Evolutionary conservation across 2,329 filamentous ascomycete genomes (phyloP).

Genomic region (Lachnellula suecica): DNA sequence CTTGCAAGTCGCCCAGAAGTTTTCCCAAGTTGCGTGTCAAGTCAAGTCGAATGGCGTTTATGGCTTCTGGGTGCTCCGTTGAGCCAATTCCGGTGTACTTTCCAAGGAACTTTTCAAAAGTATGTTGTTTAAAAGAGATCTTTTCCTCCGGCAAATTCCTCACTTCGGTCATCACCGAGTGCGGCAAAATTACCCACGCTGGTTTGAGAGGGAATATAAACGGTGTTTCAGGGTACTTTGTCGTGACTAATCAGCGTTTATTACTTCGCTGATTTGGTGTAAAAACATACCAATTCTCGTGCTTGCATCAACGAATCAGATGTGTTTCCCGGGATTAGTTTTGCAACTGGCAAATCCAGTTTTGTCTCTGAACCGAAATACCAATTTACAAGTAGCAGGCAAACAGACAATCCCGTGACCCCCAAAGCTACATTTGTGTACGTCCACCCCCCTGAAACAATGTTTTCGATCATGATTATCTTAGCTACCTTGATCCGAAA

Average conservation of each 20-base stretch:
- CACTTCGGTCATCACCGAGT: conserved; percentile 21
- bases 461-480: too few relatives aligned
- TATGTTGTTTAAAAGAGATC: conserved; percentile 21
- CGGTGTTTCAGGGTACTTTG: conserved; percentile 24
- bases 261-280: too few relatives aligned
- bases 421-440: too few relatives aligned
- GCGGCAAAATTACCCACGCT: conserved; percentile 25
- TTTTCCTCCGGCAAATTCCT: conserved; percentile 23
- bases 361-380: background rate
- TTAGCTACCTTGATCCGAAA: too few relatives aligned
- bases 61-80: conserved; percentile 7
- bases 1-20: conserved; percentile 21
- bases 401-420: background rate
- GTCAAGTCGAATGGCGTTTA: conserved; percentile 22
- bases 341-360: background rate
- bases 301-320: background rate
- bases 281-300: background rate
- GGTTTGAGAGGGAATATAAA: conserved; percentile 14
- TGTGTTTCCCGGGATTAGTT: background rate
- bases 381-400: background rate
- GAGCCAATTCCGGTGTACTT: conserved; percentile 25
- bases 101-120: conserved; percentile 11
- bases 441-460: too few relatives aligned
- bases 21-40: conserved; percentile 23
- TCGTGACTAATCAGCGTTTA: too few relatives aligned